phyloP scores from a whole-genome alignment of 2,329 filamentous ascomycete species.

The Westerdykella aurantiaca region DNA sequence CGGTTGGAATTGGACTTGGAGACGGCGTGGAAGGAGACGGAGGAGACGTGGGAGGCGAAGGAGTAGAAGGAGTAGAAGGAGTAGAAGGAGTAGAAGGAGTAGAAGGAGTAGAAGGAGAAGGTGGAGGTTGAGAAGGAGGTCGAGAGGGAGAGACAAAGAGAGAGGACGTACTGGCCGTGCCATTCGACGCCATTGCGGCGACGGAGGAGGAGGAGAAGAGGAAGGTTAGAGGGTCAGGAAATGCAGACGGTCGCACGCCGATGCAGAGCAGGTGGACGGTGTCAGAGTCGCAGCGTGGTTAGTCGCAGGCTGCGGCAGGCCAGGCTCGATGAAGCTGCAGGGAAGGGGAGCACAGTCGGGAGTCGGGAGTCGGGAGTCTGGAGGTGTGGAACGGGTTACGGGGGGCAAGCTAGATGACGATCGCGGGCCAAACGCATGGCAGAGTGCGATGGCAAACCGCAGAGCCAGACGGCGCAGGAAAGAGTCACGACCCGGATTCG shows the following conservation, averaged over 20 bases:
- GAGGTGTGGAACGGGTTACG: not conserved
- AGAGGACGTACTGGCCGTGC: constrained; percentile 32
- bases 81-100: constrained; percentile 13
- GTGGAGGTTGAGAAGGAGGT: constrained; percentile 12
- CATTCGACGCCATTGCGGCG: constrained; percentile 23
- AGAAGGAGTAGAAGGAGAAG: constrained; percentile 12
- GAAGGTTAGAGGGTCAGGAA: constrained; percentile 6
- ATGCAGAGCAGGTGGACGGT: not conserved
- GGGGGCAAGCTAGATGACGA: not conserved
- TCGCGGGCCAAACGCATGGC: not conserved
- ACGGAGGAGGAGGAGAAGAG: constrained; percentile 6
- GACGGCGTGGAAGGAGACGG: constrained; percentile 7
- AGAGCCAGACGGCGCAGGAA: not conserved
- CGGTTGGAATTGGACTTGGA: constrained; percentile 4
- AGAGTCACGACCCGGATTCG: not conserved
- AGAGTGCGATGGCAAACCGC: not conserved
- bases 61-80: constrained; percentile 12
- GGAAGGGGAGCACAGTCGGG: not conserved
- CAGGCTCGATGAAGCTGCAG: not conserved
- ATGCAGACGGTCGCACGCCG: constrained; percentile 1
- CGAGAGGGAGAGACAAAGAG: constrained; percentile 10
- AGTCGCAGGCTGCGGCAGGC: not conserved
- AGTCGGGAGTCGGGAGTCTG: not conserved
- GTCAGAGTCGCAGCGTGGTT: not conserved
- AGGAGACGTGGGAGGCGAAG: constrained; percentile 9